Percentiles rank a stretch among this genome's conserved stretches.
These are phyloP conservation scores for Closterium sp. DNA, from an alignment of 139 green algal species.

Conservation along the genomic window DNA sequence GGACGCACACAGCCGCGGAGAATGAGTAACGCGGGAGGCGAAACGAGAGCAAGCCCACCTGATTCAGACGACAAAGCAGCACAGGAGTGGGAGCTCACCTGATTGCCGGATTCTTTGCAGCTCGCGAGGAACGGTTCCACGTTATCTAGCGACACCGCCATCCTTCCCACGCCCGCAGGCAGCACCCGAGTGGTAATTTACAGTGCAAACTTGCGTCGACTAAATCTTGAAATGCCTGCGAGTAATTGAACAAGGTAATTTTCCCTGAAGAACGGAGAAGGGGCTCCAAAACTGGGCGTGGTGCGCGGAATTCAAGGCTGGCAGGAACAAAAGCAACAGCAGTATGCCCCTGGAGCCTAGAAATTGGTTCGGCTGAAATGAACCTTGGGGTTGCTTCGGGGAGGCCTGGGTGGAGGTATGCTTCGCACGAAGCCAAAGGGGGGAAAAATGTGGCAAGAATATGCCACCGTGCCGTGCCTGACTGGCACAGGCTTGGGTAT, in stretches of 20 bases:
- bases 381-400: not conserved
- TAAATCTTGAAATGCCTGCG: not conserved
- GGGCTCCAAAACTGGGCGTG: too few relatives aligned
- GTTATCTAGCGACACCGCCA: not conserved
- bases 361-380: not conserved
- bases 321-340: not conserved
- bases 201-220: not conserved
- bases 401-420: too few relatives aligned
- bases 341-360: not conserved
- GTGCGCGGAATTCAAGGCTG: not conserved
- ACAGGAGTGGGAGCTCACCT: constrained; percentile 6
- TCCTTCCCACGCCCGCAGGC: not conserved
- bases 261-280: too few relatives aligned
- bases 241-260: not conserved
- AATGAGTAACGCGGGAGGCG: not conserved
- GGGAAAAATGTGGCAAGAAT: not conserved
- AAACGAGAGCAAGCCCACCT: not conserved
- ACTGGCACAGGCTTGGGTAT: not conserved
- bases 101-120: constrained; percentile 31
- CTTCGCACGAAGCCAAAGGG: too few relatives aligned
- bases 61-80: not conserved
- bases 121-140: constrained; percentile 21
- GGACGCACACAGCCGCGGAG: not conserved
- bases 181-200: not conserved
- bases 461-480: not conserved